These are phyloP conservation scores for Teratosphaeria viscida DNA, from an alignment of 2,329 filamentous ascomycete species.

Conservation along the genomic window DNA sequence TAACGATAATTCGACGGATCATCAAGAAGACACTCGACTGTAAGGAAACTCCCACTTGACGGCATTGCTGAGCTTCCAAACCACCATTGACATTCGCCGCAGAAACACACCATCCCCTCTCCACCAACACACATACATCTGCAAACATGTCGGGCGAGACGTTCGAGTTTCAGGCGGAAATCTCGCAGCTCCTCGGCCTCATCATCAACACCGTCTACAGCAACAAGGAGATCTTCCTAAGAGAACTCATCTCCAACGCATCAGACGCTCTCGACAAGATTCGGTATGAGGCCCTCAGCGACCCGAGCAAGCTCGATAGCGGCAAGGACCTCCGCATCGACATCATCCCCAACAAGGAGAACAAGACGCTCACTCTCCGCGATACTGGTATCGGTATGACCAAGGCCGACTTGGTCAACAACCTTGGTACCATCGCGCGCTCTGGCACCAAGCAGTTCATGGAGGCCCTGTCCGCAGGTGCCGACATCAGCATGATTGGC, in stretches of 20 bases:
- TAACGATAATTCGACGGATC: background rate
- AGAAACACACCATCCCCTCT: background rate
- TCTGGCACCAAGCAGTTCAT: constrained; percentile 99
- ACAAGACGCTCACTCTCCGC: constrained; percentile 92
- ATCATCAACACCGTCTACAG: constrained; percentile 99
- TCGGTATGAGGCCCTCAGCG: constrained; percentile 94
- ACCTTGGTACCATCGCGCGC: constrained; percentile 97
- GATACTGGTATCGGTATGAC: constrained; percentile 99
- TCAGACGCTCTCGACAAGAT: constrained; percentile 99
- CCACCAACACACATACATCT: constrained; percentile 10
- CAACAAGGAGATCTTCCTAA: constrained; percentile 99
- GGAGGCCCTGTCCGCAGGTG: constrained; percentile 96
- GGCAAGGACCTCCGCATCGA: constrained; percentile 98
- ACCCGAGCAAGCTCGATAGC: constrained; percentile 92
- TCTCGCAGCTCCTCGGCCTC: constrained; percentile 97
- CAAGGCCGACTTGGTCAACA: constrained; percentile 99
- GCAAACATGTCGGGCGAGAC: constrained; percentile 75
- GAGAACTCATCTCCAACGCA: constrained; percentile 96
- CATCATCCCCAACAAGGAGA: constrained; percentile 95
- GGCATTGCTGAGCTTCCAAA: background rate
- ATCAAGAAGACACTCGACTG: background rate
- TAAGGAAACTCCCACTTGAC: background rate
- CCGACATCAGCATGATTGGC: constrained; percentile 99
- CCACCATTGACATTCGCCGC: background rate
- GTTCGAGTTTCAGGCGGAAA: constrained; percentile 99